Conservation (phyloP, 495 filamentous ascomycete genomes). For the Amniculicola lignicola region DNA sequence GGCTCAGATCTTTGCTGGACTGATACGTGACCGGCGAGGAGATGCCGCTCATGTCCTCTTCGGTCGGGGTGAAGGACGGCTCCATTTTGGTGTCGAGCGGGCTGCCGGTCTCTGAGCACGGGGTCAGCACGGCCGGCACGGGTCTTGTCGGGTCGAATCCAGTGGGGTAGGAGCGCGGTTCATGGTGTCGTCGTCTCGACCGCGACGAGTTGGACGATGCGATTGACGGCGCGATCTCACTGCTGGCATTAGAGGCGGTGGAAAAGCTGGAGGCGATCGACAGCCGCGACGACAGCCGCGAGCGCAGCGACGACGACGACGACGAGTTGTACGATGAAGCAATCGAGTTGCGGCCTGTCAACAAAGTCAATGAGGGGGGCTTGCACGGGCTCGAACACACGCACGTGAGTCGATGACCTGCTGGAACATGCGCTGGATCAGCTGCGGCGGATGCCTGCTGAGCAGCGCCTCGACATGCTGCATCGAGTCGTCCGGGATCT, state of each 20-base stretch:
- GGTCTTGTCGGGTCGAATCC: conserved; percentile 19
- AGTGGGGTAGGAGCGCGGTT: conserved; percentile 24
- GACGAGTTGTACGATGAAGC: conserved; percentile 19
- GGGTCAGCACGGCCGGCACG: conserved; percentile 13
- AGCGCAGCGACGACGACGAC: conserved; percentile 15
- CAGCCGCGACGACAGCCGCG: conserved; percentile 18
- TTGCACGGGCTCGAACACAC: conserved; percentile 1
- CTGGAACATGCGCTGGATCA: conserved; percentile 30
- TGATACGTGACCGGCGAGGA: conserved; percentile 1
- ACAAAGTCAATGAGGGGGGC: background rate
- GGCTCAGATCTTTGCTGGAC: background rate
- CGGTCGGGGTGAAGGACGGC: conserved; percentile 19
- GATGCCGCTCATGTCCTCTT: conserved; percentile 19
- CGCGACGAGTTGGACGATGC: conserved; percentile 24
- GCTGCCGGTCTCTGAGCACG: conserved; percentile 17
- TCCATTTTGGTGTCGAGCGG: conserved; percentile 19
- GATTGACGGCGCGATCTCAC: conserved; percentile 19
- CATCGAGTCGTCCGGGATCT: conserved; percentile 28
- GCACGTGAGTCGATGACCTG: conserved; percentile 22
- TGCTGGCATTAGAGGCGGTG: conserved; percentile 18
- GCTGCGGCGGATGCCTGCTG: conserved; percentile 19
- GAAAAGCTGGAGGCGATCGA: conserved; percentile 24
- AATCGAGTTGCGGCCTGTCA: conserved; percentile 20
- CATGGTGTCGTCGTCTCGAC: conserved; percentile 6
- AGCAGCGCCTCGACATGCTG: conserved; percentile 28